phyloP scores from a whole-genome alignment of 345 rosid species.

The Corchorus olitorius region DNA sequence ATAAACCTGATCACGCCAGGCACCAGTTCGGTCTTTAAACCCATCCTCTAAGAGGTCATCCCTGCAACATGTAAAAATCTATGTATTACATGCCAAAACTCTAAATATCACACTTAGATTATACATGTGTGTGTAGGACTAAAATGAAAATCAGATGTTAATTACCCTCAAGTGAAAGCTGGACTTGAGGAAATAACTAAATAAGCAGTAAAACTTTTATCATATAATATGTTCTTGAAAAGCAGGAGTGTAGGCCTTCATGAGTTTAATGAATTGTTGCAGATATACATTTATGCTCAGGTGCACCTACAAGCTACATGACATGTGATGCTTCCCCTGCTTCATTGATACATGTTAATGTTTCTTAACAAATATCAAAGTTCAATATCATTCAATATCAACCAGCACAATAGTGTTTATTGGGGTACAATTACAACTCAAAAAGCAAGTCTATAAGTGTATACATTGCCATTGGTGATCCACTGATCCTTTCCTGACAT shows the following conservation, averaged over 20 bases:
- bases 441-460: not conserved
- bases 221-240: not conserved
- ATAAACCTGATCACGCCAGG: constrained; percentile 77
- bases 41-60: constrained; percentile 60
- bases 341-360: not conserved
- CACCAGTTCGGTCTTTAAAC: constrained; percentile 56
- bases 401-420: not conserved
- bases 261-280: not conserved
- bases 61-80: constrained; percentile 38
- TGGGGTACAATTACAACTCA: not conserved
- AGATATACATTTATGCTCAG: not conserved
- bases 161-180: not conserved
- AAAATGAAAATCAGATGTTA: not conserved
- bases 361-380: not conserved
- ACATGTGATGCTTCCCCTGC: not conserved
- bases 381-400: not conserved
- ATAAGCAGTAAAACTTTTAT: not conserved
- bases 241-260: not conserved
- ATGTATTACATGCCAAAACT: constrained; percentile 1
- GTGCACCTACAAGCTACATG: not conserved
- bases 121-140: not conserved
- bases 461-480: not conserved
- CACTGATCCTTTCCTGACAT: not conserved
- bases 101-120: not conserved
- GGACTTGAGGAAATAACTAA: constrained; percentile 8